A percentile compares a stretch with the other conserved stretches of the same genome.
Evolutionary conservation across 2,329 filamentous ascomycete genomes (phyloP).

Genomic region (Raffaelea ambrosiae): DNA sequence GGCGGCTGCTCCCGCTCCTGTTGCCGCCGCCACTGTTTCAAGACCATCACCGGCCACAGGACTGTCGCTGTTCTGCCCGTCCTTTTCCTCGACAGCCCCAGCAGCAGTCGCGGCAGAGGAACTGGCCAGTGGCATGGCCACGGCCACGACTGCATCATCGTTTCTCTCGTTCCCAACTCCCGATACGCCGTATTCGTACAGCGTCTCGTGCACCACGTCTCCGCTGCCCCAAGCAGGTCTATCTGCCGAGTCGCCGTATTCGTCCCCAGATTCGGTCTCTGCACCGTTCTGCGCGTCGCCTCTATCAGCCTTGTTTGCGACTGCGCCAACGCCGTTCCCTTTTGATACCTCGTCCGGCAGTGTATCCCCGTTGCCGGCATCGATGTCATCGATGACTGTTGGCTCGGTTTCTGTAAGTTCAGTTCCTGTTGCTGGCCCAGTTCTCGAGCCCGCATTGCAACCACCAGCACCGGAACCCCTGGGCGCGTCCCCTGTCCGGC

Average conservation of each 20-base stretch:
- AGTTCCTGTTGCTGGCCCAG: too few relatives aligned
- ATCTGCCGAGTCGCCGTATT: background rate
- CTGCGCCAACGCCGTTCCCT: background rate
- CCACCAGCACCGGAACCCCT: too few relatives aligned
- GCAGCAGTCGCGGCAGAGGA: background rate
- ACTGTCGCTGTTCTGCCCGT: slow-evolving; percentile 10
- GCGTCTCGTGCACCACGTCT: slow-evolving; percentile 1
- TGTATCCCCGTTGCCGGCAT: background rate
- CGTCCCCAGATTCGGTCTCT: slow-evolving; percentile 2
- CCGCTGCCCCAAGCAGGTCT: slow-evolving; percentile 1
- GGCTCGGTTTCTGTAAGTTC: too few relatives aligned
- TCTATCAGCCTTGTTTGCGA: background rate
- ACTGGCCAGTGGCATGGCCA: slow-evolving; percentile 1
- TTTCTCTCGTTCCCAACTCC: slow-evolving; percentile 8
- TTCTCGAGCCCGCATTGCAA: too few relatives aligned
- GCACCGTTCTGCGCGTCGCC: background rate
- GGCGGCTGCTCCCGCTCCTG: background rate
- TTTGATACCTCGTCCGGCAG: too few relatives aligned
- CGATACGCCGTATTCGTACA: slow-evolving; percentile 4
- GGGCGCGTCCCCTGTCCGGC: too few relatives aligned
- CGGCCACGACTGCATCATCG: slow-evolving; percentile 7
- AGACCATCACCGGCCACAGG: too few relatives aligned
- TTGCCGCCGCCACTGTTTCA: background rate
- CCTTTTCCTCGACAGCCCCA: background rate
- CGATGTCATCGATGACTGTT: too few relatives aligned